Conservation (phyloP, 2,329 filamentous ascomycete species). For the Apiospora phragmitis region DNA sequence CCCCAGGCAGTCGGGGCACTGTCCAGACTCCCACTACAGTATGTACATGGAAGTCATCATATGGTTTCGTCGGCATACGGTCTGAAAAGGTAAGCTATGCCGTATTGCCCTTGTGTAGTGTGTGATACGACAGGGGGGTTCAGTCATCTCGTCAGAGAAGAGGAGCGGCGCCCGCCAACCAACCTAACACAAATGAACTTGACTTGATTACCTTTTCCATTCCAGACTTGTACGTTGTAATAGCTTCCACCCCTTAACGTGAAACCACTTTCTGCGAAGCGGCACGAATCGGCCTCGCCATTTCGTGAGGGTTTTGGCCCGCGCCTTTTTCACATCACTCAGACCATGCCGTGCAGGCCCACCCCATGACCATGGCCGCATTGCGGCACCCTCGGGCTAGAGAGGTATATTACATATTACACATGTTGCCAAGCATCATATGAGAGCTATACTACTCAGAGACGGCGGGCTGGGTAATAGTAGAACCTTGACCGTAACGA, state of each 20-base stretch:
- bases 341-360: neutral
- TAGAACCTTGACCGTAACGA: neutral
- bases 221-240: neutral
- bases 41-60: neutral
- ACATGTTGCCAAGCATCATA: neutral
- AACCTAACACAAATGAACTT: neutral
- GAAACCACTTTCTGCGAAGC: constrained; percentile 5
- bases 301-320: neutral
- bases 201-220: neutral
- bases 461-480: neutral
- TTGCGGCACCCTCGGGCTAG: neutral
- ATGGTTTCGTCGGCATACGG: constrained; percentile 4
- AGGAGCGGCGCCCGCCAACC: neutral
- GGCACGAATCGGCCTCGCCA: constrained; percentile 3
- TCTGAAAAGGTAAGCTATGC: neutral
- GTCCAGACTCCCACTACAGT: neutral
- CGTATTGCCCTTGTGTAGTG: constrained; percentile 2
- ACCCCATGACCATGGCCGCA: neutral
- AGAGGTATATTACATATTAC: neutral
- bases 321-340: neutral
- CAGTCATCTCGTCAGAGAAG: neutral
- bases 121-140: constrained; percentile 5
- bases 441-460: neutral
- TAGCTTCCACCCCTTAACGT: neutral
- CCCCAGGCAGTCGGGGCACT: neutral